A percentile compares a stretch with the other conserved stretches of the same genome.
These are phyloP conservation scores for Rhizomucor pusillus DNA, from an alignment of 371 early-diverging fungal genomes.

Conservation along the genomic window DNA sequence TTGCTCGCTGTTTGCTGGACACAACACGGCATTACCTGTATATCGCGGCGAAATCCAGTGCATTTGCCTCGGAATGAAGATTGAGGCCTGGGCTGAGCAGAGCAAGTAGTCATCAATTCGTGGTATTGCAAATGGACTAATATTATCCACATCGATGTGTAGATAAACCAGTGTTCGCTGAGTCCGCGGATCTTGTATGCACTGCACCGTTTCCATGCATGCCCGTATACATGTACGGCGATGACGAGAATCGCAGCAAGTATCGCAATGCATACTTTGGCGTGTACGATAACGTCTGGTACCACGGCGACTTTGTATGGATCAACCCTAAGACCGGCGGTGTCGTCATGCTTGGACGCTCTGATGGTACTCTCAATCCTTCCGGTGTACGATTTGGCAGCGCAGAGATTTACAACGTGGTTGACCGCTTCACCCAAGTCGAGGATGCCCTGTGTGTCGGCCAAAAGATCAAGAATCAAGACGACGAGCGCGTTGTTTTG, in stretches of 20 bases:
- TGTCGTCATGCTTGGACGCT: conserved; percentile 93
- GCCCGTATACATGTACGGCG: conserved; percentile 93
- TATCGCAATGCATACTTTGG: conserved; percentile 91
- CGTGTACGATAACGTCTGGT: conserved; percentile 83
- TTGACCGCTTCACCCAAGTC: conserved; percentile 62
- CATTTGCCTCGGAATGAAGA: conserved; percentile 89
- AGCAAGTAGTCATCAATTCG: conserved; percentile 12
- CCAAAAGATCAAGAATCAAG: conserved; percentile 69
- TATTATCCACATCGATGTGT: not conserved
- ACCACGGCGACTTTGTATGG: conserved; percentile 93
- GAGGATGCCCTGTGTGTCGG: conserved; percentile 71
- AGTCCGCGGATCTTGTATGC: conserved; percentile 91
- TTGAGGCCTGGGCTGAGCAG: conserved; percentile 84
- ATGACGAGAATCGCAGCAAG: conserved; percentile 69
- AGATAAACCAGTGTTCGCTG: conserved; percentile 72
- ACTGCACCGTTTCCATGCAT: conserved; percentile 93
- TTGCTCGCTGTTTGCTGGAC: conserved; percentile 91
- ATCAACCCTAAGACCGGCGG: conserved; percentile 88
- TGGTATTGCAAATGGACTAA: not conserved
- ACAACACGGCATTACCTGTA: conserved; percentile 84
- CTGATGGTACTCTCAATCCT: conserved; percentile 96
- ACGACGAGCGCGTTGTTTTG: conserved; percentile 91
- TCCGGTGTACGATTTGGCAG: conserved; percentile 94
- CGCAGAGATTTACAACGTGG: conserved; percentile 93
- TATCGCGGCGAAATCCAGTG: conserved; percentile 95